phyloP scores from a whole-genome alignment of 2,329 filamentous ascomycete genomes.

The Elsinoe necatrix region DNA sequence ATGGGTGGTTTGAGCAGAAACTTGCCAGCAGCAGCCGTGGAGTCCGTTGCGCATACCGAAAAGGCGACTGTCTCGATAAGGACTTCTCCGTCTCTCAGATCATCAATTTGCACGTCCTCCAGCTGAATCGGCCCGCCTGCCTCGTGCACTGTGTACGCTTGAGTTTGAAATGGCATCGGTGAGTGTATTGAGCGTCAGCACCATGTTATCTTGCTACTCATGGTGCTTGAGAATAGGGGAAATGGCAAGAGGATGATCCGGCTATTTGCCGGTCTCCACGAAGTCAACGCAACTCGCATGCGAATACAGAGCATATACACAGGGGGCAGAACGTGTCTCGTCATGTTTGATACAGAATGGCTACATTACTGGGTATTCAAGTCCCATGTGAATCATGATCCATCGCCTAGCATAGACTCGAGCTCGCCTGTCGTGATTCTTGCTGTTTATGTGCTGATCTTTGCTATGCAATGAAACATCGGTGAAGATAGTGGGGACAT shows the following conservation, averaged over 20 bases:
- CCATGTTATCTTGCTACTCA: neutral
- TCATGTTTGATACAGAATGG: neutral
- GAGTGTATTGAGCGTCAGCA: neutral
- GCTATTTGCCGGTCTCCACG: neutral
- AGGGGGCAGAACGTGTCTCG: neutral
- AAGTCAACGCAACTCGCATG: neutral
- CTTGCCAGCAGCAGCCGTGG: conserved; percentile 21
- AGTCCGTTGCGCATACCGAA: conserved; percentile 25
- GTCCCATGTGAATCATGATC: neutral
- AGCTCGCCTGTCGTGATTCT: neutral
- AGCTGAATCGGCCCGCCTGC: conserved; percentile 14
- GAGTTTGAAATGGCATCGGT: conserved; percentile 17
- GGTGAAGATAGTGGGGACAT: neutral
- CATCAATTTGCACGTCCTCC: conserved; percentile 19
- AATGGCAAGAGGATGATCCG: neutral
- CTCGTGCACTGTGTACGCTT: conserved; percentile 21
- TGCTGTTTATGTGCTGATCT: neutral
- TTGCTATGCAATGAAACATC: neutral
- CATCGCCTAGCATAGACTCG: too few species aligned
- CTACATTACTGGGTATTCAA: neutral
- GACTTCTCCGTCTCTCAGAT: conserved; percentile 19
- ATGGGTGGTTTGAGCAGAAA: conserved; percentile 22
- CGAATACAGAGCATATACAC: neutral
- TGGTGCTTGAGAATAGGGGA: neutral
- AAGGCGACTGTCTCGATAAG: conserved; percentile 24